Conservation (phyloP, 805 yeast genomes). For the Ogataea ramenticola region DNA sequence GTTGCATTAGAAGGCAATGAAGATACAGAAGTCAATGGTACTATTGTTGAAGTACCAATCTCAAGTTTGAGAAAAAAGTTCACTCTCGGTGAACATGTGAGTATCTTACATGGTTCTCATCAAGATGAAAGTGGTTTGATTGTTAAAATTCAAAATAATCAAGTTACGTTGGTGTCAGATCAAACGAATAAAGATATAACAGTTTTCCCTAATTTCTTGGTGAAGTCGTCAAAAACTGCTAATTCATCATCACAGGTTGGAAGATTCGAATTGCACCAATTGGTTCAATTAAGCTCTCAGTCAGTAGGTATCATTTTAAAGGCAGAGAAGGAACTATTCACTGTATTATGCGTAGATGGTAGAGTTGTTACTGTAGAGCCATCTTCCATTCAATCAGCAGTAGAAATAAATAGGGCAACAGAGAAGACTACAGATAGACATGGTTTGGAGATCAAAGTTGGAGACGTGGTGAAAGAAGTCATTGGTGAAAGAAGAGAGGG, state of each 20-base stretch:
- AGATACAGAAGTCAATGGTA: slow-evolving; percentile 49
- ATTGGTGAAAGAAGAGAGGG: slow-evolving; percentile 87
- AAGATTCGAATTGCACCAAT: slow-evolving; percentile 78
- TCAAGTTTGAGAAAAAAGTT: slow-evolving; percentile 79
- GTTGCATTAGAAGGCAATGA: slow-evolving; percentile 45
- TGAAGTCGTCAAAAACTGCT: slow-evolving; percentile 80
- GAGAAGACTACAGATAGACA: slow-evolving; percentile 79
- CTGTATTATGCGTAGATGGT: slow-evolving; percentile 78
- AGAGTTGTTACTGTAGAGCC: slow-evolving; percentile 66
- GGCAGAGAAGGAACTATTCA: slow-evolving; percentile 82
- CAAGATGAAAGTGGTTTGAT: slow-evolving; percentile 93
- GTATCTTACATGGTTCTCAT: slow-evolving; percentile 86
- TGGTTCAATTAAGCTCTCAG: slow-evolving; percentile 81
- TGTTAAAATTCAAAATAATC: slow-evolving; percentile 71
- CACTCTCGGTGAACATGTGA: slow-evolving; percentile 88
- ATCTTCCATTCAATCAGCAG: slow-evolving; percentile 72
- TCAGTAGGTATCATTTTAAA: slow-evolving; percentile 84
- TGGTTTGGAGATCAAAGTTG: slow-evolving; percentile 80
- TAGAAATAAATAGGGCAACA: slow-evolving; percentile 56
- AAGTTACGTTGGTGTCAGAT: slow-evolving; percentile 84
- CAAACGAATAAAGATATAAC: slow-evolving; percentile 83
- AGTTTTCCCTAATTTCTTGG: slow-evolving; percentile 85
- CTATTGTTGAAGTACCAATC: slow-evolving; percentile 70
- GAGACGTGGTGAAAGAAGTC: slow-evolving; percentile 86
- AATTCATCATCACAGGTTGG: slow-evolving; percentile 66